Percentiles rank a stretch among this genome's conserved stretches.
These are phyloP conservation scores for Aspergillus bridgeri DNA, from an alignment of 495 filamentous ascomycete genomes.

Conservation along the genomic window DNA sequence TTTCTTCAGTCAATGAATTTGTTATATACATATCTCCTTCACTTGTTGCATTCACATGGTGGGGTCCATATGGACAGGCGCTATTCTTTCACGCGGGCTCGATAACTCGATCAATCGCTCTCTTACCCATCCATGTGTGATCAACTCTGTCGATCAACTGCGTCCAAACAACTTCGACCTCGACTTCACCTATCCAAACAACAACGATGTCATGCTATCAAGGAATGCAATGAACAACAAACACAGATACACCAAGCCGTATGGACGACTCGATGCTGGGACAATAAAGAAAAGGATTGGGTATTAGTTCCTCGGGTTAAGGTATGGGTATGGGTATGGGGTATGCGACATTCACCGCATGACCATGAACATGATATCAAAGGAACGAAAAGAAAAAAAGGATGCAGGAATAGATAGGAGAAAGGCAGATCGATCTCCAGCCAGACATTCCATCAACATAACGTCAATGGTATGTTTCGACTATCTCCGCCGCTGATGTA, in stretches of 20 bases:
- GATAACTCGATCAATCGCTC: not conserved
- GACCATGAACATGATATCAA: not conserved
- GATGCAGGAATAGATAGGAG: not conserved
- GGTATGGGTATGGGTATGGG: not conserved
- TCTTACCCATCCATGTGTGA: not conserved
- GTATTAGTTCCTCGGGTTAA: not conserved
- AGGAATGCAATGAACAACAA: not conserved
- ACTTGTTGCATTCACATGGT: not conserved
- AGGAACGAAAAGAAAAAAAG: not conserved
- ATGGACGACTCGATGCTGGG: not conserved
- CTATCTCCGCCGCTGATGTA: no score
- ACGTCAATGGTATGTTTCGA: not conserved
- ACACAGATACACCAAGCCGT: not conserved
- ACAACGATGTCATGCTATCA: not conserved
- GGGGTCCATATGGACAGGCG: not conserved
- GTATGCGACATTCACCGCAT: not conserved
- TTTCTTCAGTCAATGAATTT: not conserved
- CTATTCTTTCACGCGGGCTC: not conserved
- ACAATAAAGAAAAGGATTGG: not conserved
- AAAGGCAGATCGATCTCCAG: not conserved
- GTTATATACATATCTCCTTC: not conserved
- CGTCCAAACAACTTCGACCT: not conserved
- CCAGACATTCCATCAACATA: not conserved
- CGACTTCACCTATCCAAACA: not conserved
- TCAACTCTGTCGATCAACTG: not conserved